Base-by-base conservation (phyloP, 139 green algal species). In the Microglena sp. region DNA sequence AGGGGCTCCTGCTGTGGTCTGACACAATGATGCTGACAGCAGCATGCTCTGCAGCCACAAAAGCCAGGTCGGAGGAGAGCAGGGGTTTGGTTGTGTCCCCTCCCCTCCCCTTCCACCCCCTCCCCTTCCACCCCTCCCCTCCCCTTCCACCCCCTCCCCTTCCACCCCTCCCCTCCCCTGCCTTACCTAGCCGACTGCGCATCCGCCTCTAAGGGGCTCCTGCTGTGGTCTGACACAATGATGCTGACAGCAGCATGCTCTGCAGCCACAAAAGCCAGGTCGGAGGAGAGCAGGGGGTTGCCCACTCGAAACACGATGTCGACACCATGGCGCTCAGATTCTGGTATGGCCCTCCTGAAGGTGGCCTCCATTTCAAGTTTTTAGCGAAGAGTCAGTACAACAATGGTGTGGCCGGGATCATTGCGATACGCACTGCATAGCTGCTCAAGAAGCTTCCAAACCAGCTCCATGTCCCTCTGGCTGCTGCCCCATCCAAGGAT, bases 361-460 rank as follows among this genome's bases (percentile, higher is more conserved):
- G 68, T 46, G 21, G 59, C 54, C 69, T 86, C 80, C 80, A 86
- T 84, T 58, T 82, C 71, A 33, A 84, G 69, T 67, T 86, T 86
- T n/a, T 54, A 56, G 18, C 70, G 64, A 46, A 72, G 44, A 21
- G 56, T 77, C 45, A 86, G 45, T 40, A 86, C 76, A 40, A 80
- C 80, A 27, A 86, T 67, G 58, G 55, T 70, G 24, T 45, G 60
- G 35, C 69, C 66, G 24, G 64, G 55, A 45, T 73, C 68, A 24
- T 66, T 44, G 18, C 62, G 57, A 54, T 82, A 75, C 0, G 80
- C 80, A 40, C 77, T n/a, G n/a, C n/a, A n/a, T n/a, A n/a, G n/a
- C n/a, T n/a, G 80, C 31, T 71, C 53, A 40, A 86, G 59, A 4
- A 82, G 64, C 66, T 86, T 83, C 36, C 66, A 76, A 28, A 86